Evolutionary conservation across 1,284 basidiomycete species (phyloP).

Genomic region (Pyrrhoderma noxium): DNA sequence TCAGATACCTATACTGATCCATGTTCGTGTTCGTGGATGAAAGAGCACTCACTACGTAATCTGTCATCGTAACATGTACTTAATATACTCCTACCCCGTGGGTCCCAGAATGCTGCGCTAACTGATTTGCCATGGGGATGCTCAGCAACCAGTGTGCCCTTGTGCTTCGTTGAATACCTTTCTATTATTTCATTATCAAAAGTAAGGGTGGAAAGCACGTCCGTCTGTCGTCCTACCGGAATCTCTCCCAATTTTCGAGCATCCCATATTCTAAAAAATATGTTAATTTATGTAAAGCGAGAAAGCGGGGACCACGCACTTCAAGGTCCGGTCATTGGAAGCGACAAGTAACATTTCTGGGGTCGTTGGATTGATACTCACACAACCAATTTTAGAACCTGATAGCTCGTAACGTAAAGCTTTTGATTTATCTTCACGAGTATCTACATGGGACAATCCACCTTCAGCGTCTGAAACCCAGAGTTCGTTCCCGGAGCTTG

Average conservation of each 20-base stretch:
- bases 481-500: conserved; percentile 62
- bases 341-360: conserved; percentile 62
- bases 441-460: conserved; percentile 63
- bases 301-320: conserved; percentile 35
- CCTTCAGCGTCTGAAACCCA: conserved; percentile 71
- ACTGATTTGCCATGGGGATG: conserved; percentile 67
- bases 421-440: conserved; percentile 52
- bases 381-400: conserved; percentile 64
- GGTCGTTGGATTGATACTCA: conserved; percentile 68
- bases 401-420: conserved; percentile 58
- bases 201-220: conserved; percentile 29
- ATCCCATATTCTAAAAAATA: conserved; percentile 61
- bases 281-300: background rate
- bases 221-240: conserved; percentile 25
- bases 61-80: conserved; percentile 78
- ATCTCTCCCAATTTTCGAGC: conserved; percentile 50
- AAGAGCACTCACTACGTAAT: conserved; percentile 46
- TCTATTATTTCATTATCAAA: conserved; percentile 45
- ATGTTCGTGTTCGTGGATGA: background rate
- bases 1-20: background rate
- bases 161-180: conserved; percentile 39
- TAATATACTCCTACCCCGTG: conserved; percentile 63
- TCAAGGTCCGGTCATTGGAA: conserved; percentile 61
- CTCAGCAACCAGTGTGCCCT: conserved; percentile 52
- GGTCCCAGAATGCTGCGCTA: conserved; percentile 77